Base-by-base conservation (phyloP, 148 eudicot species). In the Polygonum aviculare region DNA sequence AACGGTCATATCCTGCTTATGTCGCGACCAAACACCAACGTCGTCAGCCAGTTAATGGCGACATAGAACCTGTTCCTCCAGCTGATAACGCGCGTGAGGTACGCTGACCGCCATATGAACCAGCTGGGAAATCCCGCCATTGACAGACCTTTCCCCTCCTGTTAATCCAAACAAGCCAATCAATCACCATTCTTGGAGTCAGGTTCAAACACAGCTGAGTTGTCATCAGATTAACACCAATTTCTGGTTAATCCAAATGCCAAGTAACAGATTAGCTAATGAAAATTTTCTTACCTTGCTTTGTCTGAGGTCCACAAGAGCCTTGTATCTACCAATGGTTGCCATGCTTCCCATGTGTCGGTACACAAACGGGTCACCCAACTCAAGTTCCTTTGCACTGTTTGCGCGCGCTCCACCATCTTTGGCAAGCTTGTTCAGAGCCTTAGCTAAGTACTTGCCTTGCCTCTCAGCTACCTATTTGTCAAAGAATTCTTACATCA, bases 281-380 rank as follows among this genome's bases (percentile, higher is more conserved):
- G 5, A 50, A 54, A 82, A 0, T n/a, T 45, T 40, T 7, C 33
- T 72, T 3, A 90, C 98, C 93, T 91, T 93, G 73, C 89, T 82
- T 59, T 91, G 88, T n/a, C 92, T 86, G 21, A 93, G 90, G 77
- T 93, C 98, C 75, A 93, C 98, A n/a, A 93, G 83, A 2, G 98
- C 98, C 80, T 91, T 93, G 85, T 91, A 93, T 57, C 93, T 83
- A 14, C 98, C 98, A 2, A 93, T 89, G 26, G 98, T 84, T n/a
- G 98, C 98, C 98, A 91, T 93, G 91, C 96, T 89, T 60, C 98
- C 98, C 4, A 92, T 83, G 80, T 93, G 98, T 57, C 90, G 86
- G 84, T 93, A 93, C 26, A 87, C 91, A 76, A 93, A 93, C 51
- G 94, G 91, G 14, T 93, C 94, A 14, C 97, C 94, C 3, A 86